These are phyloP conservation scores for Roridomyces roridus DNA, from an alignment of 768 basidiomycete genomes.

Conservation along the genomic window DNA sequence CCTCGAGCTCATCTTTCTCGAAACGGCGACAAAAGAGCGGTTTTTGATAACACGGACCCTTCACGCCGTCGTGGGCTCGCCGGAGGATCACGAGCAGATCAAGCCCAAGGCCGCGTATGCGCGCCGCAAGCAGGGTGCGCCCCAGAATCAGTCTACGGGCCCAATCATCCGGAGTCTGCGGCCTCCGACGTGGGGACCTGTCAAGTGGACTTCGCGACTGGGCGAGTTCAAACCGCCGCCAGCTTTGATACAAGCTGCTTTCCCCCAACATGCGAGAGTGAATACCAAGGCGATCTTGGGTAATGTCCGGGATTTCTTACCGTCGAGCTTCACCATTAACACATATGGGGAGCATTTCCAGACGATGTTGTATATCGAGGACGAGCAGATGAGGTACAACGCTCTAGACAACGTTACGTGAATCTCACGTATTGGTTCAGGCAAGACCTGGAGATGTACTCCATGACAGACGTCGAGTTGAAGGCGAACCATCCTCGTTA, in stretches of 20 bases:
- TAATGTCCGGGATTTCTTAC: conserved; percentile 42
- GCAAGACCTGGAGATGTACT: conserved; percentile 44
- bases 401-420: too few species aligned
- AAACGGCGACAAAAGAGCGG: conserved; percentile 34
- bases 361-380: conserved; percentile 54
- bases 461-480: conserved; percentile 43
- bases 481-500: conserved; percentile 45
- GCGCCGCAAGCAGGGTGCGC: conserved; percentile 28
- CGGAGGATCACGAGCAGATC: conserved; percentile 54
- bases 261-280: conserved; percentile 21
- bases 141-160: conserved; percentile 35
- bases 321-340: conserved; percentile 36
- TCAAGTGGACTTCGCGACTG: conserved; percentile 41
- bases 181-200: conserved; percentile 46
- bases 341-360: conserved; percentile 55
- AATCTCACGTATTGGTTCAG: too few species aligned
- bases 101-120: conserved; percentile 52
- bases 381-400: conserved; percentile 51
- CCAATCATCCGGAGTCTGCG: conserved; percentile 40
- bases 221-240: conserved; percentile 39
- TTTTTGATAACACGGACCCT: conserved; percentile 57
- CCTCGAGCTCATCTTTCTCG: conserved; percentile 53
- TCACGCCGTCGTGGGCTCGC: conserved; percentile 52
- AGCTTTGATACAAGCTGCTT: conserved; percentile 38
- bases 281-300: conserved; percentile 23